A percentile compares a stretch with the other conserved stretches of the same genome.
Conservation (phyloP, 495 filamentous ascomycete species). For the Penicillium alfredii region DNA sequence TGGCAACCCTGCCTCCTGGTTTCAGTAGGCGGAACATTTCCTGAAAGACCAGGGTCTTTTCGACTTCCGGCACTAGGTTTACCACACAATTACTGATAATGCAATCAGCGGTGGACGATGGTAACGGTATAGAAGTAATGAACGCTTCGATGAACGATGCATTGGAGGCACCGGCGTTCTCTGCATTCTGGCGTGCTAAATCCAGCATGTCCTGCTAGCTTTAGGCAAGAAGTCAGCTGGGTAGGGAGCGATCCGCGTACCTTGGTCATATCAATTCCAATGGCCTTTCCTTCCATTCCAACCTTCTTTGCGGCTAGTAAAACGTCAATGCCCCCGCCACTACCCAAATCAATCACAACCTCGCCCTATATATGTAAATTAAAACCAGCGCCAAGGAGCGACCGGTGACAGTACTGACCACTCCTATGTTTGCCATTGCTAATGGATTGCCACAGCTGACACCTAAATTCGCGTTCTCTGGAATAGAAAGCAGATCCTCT, state of each 20-base stretch:
- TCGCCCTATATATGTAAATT: slow-evolving; percentile 43
- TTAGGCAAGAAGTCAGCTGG: not conserved
- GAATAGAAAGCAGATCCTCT: slow-evolving; percentile 48
- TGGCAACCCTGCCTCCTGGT: slow-evolving; percentile 54
- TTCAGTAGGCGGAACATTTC: slow-evolving; percentile 60
- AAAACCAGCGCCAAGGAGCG: not conserved
- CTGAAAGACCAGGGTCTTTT: slow-evolving; percentile 52
- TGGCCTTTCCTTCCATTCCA: slow-evolving; percentile 46
- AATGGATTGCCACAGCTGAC: slow-evolving; percentile 63
- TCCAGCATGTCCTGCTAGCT: slow-evolving; percentile 51
- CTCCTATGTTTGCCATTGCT: slow-evolving; percentile 45
- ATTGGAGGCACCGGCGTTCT: slow-evolving; percentile 38
- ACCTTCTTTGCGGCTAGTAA: slow-evolving; percentile 55
- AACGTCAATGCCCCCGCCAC: slow-evolving; percentile 59
- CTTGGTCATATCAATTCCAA: slow-evolving; percentile 65
- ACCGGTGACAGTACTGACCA: slow-evolving; percentile 26
- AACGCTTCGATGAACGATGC: slow-evolving; percentile 45
- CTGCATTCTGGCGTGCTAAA: slow-evolving; percentile 38
- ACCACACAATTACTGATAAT: slow-evolving; percentile 62
- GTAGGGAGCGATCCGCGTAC: slow-evolving; percentile 19
- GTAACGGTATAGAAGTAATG: slow-evolving; percentile 50
- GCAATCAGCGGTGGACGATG: slow-evolving; percentile 42
- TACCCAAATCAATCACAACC: slow-evolving; percentile 57
- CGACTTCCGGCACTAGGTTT: slow-evolving; percentile 54
- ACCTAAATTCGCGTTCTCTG: slow-evolving; percentile 57